phyloP scores from a whole-genome alignment of 345 rosid genomes.

The Salix exigua region DNA sequence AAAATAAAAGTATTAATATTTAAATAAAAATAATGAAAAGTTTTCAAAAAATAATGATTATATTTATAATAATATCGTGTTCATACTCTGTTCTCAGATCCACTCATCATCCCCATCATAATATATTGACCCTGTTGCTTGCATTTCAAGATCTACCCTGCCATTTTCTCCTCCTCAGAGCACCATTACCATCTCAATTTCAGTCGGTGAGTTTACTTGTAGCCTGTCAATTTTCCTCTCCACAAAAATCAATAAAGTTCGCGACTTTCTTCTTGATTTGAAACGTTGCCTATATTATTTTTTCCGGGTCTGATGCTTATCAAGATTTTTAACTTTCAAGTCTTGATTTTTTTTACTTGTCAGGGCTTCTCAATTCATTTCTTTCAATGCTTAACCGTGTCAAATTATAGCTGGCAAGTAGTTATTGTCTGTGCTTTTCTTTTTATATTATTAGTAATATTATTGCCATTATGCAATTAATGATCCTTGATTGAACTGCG shows the following conservation, averaged over 20 bases:
- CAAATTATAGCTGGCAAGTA: neutral
- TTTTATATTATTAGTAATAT: neutral
- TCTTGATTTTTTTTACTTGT: neutral
- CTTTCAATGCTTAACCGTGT: neutral
- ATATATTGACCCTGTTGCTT: neutral
- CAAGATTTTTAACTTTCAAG: neutral
- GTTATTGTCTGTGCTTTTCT: neutral
- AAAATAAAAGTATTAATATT: too few relatives aligned
- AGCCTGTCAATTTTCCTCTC: neutral
- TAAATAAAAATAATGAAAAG: too few relatives aligned
- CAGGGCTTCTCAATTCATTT: neutral
- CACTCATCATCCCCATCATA: neutral
- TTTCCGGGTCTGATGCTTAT: neutral
- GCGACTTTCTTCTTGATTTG: neutral
- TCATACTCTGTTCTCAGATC: neutral
- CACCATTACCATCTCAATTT: neutral
- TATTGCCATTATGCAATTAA: neutral
- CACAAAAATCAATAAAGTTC: neutral
- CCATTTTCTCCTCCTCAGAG: neutral
- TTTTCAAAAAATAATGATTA: neutral
- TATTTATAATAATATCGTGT: neutral
- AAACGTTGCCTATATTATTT: neutral
- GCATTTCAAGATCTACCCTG: neutral
- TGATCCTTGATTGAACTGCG: neutral
- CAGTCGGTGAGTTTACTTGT: neutral